Evolutionary conservation across 192 early-diverging fungal species (phyloP), one percentile per base, ranked within the genome.

Genomic region (Pilaira anomala): DNA sequence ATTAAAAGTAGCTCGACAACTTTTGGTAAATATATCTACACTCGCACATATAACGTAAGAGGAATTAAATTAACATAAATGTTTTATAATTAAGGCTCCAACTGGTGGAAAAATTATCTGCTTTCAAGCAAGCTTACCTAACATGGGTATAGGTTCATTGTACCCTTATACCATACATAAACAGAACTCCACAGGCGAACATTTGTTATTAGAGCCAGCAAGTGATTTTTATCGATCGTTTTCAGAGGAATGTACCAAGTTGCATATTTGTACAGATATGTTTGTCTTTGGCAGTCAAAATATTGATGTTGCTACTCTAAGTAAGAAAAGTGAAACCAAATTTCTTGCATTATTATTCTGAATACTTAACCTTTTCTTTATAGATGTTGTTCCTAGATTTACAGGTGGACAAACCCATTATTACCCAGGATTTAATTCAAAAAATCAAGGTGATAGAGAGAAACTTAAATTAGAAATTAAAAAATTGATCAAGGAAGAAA

Each of bases 91-190:
- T 7, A 54, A 69, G 67, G 22, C 60, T 30, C 66, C 83, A 1
- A 83, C 86, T 36, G 92, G 92, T 40, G 92, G 92, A 48, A 93
- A 93, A 68, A 87, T 94, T 36, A 71, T 92, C 7, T 74, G 87
- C 12, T 72, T 92, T 50, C 87, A 89, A 66, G 69, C 78, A 3
- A 85, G 78, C 16, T 69, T 91, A 57, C 91, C 91, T 14, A 91
- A 84, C 28, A 42, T 83, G 18, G 85, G 81, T 68, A 86, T 83
- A 54, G 91, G 89, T 29, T 67, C 77, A 14, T 68, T 94, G 8
- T 85, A 88, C 63, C 65, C 75, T 21, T 46, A 18, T 16, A 25
- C 22, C 18, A 21, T 48, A 14, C 56, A 58, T 19, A 48, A 62
- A 33, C 44, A 60, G 26, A 22, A 42, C 13, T 16, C 40, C 13